Percentiles rank a stretch among this genome's conserved stretches.
These are phyloP conservation scores for Talaromyces piceae DNA, from an alignment of 2,329 filamentous ascomycete genomes.

Conservation along the genomic window DNA sequence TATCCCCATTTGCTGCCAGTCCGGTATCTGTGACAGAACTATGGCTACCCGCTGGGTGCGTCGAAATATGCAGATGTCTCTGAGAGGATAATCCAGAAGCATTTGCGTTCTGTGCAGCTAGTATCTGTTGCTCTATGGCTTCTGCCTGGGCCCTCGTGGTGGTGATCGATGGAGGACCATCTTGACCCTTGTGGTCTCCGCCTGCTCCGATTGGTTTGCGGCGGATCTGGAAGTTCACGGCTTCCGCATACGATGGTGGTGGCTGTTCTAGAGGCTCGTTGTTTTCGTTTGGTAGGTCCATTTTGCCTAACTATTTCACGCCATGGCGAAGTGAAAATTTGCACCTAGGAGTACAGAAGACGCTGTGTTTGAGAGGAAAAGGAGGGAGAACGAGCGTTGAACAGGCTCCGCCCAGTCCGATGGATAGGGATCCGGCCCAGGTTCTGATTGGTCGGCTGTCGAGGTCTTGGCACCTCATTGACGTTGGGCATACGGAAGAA, in stretches of 20 bases:
- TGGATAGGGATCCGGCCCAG: not conserved
- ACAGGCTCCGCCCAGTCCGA: not conserved
- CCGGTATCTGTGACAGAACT: not conserved
- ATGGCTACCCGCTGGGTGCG: not conserved
- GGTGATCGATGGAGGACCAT: not conserved
- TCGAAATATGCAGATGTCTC: not conserved
- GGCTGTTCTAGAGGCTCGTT: not conserved
- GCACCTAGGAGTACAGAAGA: not conserved
- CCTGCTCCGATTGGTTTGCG: slow-evolving; percentile 7
- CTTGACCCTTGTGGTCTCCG: not conserved
- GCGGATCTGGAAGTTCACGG: slow-evolving; percentile 9
- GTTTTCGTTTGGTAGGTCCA: not conserved
- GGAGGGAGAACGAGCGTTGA: no score
- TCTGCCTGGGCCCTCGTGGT: not conserved
- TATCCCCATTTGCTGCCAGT: slow-evolving; percentile 1
- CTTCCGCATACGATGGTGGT: slow-evolving; percentile 6
- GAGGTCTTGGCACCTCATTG: not conserved
- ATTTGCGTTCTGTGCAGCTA: not conserved
- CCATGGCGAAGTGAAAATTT: not conserved
- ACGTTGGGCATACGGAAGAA: not conserved
- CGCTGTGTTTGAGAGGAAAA: not conserved
- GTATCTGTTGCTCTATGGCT: not conserved
- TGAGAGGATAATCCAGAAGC: not conserved
- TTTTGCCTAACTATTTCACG: not conserved
- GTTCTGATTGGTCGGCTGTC: not conserved